Base-by-base conservation (phyloP, 1,284 basidiomycete genomes). In the Naganishia cerealis region DNA sequence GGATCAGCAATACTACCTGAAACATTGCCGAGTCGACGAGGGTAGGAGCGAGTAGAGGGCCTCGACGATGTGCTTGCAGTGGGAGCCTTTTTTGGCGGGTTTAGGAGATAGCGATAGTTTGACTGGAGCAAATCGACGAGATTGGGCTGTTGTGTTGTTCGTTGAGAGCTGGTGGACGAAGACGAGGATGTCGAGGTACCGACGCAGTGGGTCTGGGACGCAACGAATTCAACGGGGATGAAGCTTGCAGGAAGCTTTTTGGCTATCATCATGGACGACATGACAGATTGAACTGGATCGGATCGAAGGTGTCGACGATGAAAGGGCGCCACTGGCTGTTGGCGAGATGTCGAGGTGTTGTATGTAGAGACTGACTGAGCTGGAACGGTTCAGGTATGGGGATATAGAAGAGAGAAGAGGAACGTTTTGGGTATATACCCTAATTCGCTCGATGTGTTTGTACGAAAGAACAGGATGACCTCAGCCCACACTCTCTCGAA, bases 211-310 rank as follows among this genome's bases (percentile, higher is more conserved):
- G n/a, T 36, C 21, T 24, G 39, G 9, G 61, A 36, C 6, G 52
- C 1, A 16, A 38, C 12, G 39, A 52, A 63, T 16, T 63, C 61
- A 50, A 63, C 61, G 38, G 61, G 61, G 29, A 63, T 63, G 38
- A 63, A 63, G 50, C 61, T 63, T 6, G 61, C 61, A 29, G 61
- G 61, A 15, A 63, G 61, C 50, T 63, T n/a, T 4, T 50, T 50
- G 24, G 50, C 39, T 50, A 63, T 10, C 16, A 57, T 24, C 55
- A 63, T 53, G 24, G 61, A 39, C n/a, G 61, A 38, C 48, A 54
- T 42, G 21, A 26, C 15, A 10, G n/a, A 24, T 15, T 7, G 21
- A n/a, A 50, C 24, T 15, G 46, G 15, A 24, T 15, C 10, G 21
- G 46, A 50, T 50, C 21, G 46, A 10, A 10, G 21, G 9, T 13